Conservation (phyloP, 768 basidiomycete species). For the Leucocoprinus sp. region DNA sequence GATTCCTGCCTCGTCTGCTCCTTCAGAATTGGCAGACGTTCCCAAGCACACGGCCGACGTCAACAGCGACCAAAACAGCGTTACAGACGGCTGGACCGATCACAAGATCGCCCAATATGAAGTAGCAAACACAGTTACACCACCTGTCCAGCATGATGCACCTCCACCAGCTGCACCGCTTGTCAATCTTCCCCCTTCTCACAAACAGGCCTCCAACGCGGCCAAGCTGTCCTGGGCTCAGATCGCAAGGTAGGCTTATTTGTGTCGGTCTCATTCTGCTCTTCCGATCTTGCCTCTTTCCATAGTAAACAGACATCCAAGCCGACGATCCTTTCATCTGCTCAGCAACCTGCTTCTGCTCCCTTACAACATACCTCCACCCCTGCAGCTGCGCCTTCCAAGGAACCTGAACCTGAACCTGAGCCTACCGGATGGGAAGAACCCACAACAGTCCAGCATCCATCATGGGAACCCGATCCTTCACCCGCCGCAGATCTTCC, state of each 20-base stretch:
- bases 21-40: slow-evolving; percentile 15
- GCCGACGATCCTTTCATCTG: slow-evolving; percentile 29
- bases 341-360: too few species aligned
- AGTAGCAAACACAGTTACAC: slow-evolving; percentile 17
- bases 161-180: slow-evolving; percentile 17
- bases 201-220: slow-evolving; percentile 40
- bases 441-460: slow-evolving; percentile 59
- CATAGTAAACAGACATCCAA: slow-evolving; percentile 57
- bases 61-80: too few species aligned
- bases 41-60: too few species aligned
- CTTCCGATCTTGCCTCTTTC: slow-evolving; percentile 5
- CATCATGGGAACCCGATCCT: slow-evolving; percentile 47
- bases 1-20: slow-evolving; percentile 20
- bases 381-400: slow-evolving; percentile 20
- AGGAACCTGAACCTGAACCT: slow-evolving; percentile 22
- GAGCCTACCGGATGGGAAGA: slow-evolving; percentile 55
- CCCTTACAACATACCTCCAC: slow-evolving; percentile 22
- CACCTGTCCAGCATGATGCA: slow-evolving; percentile 21
- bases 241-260: slow-evolving; percentile 54
- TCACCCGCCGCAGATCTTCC: slow-evolving; percentile 15
- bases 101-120: slow-evolving; percentile 23
- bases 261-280: slow-evolving; percentile 1
- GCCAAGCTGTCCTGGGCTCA: slow-evolving; percentile 81
- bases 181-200: too few species aligned
- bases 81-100: slow-evolving; percentile 25